Evolutionary conservation across 2,329 filamentous ascomycete species (phyloP).

Genomic region (Talaromyces sp.): DNA sequence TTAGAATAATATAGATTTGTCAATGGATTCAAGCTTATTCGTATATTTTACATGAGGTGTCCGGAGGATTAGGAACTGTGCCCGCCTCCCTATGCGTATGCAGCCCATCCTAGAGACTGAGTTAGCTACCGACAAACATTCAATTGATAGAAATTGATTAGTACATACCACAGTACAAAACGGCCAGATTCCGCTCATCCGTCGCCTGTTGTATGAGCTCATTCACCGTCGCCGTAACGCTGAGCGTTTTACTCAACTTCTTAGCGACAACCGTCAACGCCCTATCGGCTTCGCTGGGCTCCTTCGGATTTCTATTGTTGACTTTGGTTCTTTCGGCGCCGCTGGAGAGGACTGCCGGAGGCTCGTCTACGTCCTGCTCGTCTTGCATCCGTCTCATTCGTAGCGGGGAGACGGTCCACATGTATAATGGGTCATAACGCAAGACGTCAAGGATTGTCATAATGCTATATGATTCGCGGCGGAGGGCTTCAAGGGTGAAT

Average conservation of each 20-base stretch:
- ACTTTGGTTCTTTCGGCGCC: slow-evolving; percentile 1
- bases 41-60: too few species aligned
- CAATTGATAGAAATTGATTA: background rate
- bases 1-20: background rate
- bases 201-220: slow-evolving; percentile 95
- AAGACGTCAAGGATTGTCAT: slow-evolving; percentile 98
- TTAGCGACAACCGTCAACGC: slow-evolving; percentile 91
- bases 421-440: slow-evolving; percentile 96
- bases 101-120: slow-evolving; percentile 48
- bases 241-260: slow-evolving; percentile 91
- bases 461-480: slow-evolving; percentile 94
- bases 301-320: slow-evolving; percentile 29
- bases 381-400: slow-evolving; percentile 67
- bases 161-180: slow-evolving; percentile 76
- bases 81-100: slow-evolving; percentile 42
- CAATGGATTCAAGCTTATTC: background rate
- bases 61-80: too few species aligned
- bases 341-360: slow-evolving; percentile 26
- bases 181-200: slow-evolving; percentile 86
- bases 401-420: slow-evolving; percentile 80
- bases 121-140: background rate
- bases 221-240: slow-evolving; percentile 92
- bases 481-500: slow-evolving; percentile 89
- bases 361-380: slow-evolving; percentile 45
- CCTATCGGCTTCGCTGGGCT: slow-evolving; percentile 79